Evolutionary conservation across 352 stramenopile species (phyloP).

Genomic region (Phytophthora lateralis): DNA sequence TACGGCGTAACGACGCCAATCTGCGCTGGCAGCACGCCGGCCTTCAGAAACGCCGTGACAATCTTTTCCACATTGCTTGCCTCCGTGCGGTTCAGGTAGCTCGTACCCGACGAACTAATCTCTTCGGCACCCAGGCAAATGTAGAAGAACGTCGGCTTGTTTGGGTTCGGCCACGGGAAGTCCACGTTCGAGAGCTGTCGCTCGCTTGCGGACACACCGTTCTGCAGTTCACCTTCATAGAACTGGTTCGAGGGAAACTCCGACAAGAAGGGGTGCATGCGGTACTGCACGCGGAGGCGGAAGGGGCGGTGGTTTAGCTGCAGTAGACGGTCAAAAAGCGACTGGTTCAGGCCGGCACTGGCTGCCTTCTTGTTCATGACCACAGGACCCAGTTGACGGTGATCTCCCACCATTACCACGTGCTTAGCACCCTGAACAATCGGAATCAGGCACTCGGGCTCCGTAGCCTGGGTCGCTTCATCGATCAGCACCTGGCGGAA

Average conservation of each 20-base stretch:
- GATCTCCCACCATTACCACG: constrained; percentile 99
- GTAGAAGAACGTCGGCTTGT: constrained; percentile 99
- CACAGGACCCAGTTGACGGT: constrained; percentile 97
- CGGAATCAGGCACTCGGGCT: constrained; percentile 99
- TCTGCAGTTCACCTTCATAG: constrained; percentile 99
- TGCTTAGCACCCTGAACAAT: constrained; percentile 99
- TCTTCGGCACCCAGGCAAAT: constrained; percentile 96
- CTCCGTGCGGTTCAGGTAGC: constrained; percentile 98
- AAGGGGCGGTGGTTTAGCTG: constrained; percentile 96
- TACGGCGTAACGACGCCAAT: constrained; percentile 99
- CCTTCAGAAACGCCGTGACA: constrained; percentile 96
- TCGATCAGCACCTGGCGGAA: constrained; percentile 99
- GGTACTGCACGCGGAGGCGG: constrained; percentile 98
- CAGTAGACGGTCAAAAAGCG: constrained; percentile 98
- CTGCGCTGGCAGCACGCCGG: constrained; percentile 89
- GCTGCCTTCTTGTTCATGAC: constrained; percentile 99
- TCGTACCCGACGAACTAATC: constrained; percentile 97
- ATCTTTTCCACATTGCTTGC: constrained; percentile 98
- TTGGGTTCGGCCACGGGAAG: constrained; percentile 97
- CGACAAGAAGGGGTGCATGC: constrained; percentile 98
- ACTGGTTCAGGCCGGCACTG: constrained; percentile 97
- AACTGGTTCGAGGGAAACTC: constrained; percentile 99
- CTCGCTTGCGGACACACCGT: constrained; percentile 97
- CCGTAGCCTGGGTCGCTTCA: constrained; percentile 99
- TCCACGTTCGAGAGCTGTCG: constrained; percentile 87